These are phyloP conservation scores for Cryphonectria radicalis DNA, from an alignment of 2,329 filamentous ascomycete genomes.

Conservation along the genomic window DNA sequence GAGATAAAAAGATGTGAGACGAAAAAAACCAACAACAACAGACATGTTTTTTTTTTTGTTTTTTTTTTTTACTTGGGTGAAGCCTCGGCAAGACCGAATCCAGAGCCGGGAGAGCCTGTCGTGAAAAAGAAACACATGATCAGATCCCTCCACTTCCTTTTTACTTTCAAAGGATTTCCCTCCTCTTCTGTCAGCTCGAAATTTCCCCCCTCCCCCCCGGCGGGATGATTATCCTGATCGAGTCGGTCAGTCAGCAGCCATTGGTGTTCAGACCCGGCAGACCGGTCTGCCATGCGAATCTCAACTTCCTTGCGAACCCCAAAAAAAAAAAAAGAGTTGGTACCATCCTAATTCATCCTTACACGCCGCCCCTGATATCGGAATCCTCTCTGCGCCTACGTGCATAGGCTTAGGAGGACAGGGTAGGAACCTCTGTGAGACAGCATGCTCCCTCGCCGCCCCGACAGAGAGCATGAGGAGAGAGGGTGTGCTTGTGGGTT, in stretches of 20 bases:
- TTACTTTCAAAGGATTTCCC: background rate
- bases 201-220: background rate
- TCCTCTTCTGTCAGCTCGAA: background rate
- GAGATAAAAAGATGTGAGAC: background rate
- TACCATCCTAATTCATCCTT: background rate
- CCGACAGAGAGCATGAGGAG: background rate
- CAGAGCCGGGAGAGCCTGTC: background rate
- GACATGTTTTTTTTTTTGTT: background rate
- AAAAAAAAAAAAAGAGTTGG: background rate
- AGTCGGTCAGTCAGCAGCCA: background rate
- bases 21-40: background rate
- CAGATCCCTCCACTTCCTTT: background rate
- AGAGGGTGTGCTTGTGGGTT: background rate
- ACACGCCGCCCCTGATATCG: background rate
- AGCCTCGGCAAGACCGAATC: background rate
- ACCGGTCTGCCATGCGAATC: background rate
- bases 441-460: background rate
- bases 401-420: background rate
- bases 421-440: background rate
- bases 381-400: background rate
- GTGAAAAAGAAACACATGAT: background rate
- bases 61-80: too few relatives aligned
- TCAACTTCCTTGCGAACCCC: background rate
- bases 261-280: conserved; percentile 1
- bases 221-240: background rate